Evolutionary conservation across 2,329 filamentous ascomycete genomes (phyloP).

Genomic region (Fusarium beomiforme): DNA sequence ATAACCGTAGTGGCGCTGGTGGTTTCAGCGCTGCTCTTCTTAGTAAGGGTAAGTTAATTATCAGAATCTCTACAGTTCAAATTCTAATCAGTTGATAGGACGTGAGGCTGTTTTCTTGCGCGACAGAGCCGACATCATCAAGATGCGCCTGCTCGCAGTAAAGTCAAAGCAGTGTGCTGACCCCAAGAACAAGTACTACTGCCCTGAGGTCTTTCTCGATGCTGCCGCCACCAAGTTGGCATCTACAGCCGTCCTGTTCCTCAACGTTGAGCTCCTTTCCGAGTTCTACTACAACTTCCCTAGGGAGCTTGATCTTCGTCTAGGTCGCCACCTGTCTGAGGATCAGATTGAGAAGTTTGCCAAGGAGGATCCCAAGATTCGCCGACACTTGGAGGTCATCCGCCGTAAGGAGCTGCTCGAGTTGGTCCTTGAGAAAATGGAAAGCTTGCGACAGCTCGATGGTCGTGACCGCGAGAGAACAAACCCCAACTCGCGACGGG

Average conservation of each 20-base stretch:
- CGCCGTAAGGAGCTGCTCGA: conserved; percentile 91
- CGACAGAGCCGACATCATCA: conserved; percentile 88
- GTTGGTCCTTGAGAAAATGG: conserved; percentile 94
- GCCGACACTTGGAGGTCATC: conserved; percentile 90
- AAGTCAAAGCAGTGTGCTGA: conserved; percentile 89
- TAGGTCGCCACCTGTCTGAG: conserved; percentile 81
- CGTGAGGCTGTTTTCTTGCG: conserved; percentile 94
- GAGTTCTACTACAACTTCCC: conserved; percentile 99
- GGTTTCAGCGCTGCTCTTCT: conserved; percentile 91
- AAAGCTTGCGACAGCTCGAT: conserved; percentile 86
- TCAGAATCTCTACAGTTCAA: background rate
- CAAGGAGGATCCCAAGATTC: conserved; percentile 90
- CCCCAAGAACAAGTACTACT: conserved; percentile 93
- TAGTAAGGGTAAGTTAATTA: conserved; percentile 72
- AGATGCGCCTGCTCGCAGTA: conserved; percentile 86
- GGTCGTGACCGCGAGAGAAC: conserved; percentile 71
- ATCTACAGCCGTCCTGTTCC: conserved; percentile 92
- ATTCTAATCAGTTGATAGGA: conserved; percentile 62
- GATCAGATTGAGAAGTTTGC: conserved; percentile 90
- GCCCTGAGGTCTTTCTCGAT: conserved; percentile 97
- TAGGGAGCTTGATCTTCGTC: conserved; percentile 85
- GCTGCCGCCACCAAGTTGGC: conserved; percentile 95
- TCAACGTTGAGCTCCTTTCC: conserved; percentile 94
- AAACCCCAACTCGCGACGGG: conserved; percentile 34
- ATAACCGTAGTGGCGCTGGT: conserved; percentile 84